Percentiles rank a stretch among this genome's conserved stretches.
Conservation (phyloP, 257 asterid genomes). For the Rehmannia glutinosa region DNA sequence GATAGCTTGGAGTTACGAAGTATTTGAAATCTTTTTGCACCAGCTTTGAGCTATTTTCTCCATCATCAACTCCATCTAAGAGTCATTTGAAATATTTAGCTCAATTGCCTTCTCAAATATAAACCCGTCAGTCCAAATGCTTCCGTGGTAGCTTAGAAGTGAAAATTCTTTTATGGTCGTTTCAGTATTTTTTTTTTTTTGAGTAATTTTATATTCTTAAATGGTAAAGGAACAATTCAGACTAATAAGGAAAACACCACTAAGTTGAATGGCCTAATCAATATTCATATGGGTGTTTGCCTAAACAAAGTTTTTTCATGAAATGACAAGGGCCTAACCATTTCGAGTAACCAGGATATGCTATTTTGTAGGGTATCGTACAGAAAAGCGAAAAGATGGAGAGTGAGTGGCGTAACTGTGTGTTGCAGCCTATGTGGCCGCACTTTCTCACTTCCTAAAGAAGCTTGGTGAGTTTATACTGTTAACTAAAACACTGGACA, state of each 20-base stretch:
- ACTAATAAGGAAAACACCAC: not conserved
- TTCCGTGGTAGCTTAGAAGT: not conserved
- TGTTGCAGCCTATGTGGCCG: slow-evolving; percentile 56
- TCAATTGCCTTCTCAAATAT: not conserved
- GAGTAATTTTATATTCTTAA: not conserved
- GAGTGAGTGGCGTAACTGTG: slow-evolving; percentile 32
- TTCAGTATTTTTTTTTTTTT: not conserved
- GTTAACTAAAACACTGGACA: slow-evolving; percentile 5
- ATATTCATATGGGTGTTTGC: not conserved
- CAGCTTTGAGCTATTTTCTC: not conserved
- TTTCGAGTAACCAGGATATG: slow-evolving; percentile 14
- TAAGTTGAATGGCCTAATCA: not conserved
- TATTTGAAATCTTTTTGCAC: not conserved
- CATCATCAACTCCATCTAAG: no score
- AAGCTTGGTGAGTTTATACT: slow-evolving; percentile 49
- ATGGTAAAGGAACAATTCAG: not conserved
- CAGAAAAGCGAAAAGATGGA: slow-evolving; percentile 32
- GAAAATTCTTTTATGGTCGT: not conserved
- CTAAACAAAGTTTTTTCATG: not conserved
- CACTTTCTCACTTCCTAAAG: slow-evolving; percentile 60
- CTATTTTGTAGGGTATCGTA: slow-evolving; percentile 42
- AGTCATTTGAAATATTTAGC: not conserved
- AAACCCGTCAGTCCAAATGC: not conserved
- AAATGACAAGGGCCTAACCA: not conserved
- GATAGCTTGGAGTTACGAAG: not conserved